A percentile compares a stretch with the other conserved stretches of the same genome.
phyloP scores from a whole-genome alignment of 1,284 basidiomycete species.

The Austroboletus novae-zelandiae region DNA sequence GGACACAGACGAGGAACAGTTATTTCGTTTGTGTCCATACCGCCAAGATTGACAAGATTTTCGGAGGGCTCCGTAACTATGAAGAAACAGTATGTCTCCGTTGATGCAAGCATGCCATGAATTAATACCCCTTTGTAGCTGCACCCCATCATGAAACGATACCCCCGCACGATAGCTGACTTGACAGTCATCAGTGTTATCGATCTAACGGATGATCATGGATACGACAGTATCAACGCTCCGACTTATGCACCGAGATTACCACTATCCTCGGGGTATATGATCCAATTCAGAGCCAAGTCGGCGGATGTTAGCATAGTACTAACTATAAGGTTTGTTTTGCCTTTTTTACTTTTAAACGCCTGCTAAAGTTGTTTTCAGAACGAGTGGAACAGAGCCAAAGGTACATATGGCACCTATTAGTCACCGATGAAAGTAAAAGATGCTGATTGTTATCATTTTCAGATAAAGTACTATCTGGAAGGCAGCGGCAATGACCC shows the following conservation, averaged over 20 bases:
- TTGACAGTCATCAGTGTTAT: conserved; percentile 59
- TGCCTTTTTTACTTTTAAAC: not conserved
- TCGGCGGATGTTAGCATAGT: conserved; percentile 48
- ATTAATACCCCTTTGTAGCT: conserved; percentile 10
- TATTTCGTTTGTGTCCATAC: conserved; percentile 77
- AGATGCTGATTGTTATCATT: not conserved
- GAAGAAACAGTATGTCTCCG: conserved; percentile 37
- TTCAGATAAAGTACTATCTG: conserved; percentile 79
- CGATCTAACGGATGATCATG: conserved; percentile 67
- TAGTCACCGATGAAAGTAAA: not conserved
- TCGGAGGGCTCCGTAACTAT: conserved; percentile 60
- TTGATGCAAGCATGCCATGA: not conserved
- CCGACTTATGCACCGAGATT: conserved; percentile 62
- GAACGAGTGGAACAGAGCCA: conserved; percentile 85
- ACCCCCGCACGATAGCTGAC: conserved; percentile 62
- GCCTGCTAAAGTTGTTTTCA: conserved; percentile 25
- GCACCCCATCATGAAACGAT: conserved; percentile 31
- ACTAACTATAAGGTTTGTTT: conserved; percentile 60
- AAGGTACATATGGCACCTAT: conserved; percentile 49
- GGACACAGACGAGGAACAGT: conserved; percentile 72
- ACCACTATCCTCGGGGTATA: conserved; percentile 76
- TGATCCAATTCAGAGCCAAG: conserved; percentile 77
- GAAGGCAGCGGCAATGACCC: conserved; percentile 65
- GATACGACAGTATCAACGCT: conserved; percentile 69
- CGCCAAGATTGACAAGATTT: conserved; percentile 62